Base-by-base conservation (phyloP, 2,329 filamentous ascomycete genomes). In the Botrytis fabae region DNA sequence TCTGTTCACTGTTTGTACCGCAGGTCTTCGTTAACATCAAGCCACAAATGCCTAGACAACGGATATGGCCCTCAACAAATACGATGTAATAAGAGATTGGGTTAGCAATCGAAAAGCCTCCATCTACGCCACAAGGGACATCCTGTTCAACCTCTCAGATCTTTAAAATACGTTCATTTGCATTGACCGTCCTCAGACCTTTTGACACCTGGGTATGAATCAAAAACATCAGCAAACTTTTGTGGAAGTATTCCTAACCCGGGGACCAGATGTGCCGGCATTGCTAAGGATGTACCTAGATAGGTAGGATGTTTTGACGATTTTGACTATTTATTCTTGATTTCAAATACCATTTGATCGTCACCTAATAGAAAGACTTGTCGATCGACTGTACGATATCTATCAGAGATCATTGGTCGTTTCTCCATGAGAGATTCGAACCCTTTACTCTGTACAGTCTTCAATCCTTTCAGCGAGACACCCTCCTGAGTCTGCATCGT, bases 211-310 rank as follows among this genome's bases (percentile, higher is more conserved):
- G 28, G 18, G 44, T 18, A 54, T 38, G 9, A 54, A 40, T n/a
- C 51, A 25, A 57, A 40, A 57, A 57, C 32, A 54, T 68, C 66
- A 69, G 66, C 66, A 61, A 60, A 69, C 51, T 69, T 69, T 46
- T 59, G 35, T 46, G 20, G 7, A 18, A 12, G 12, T 9, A 16
- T 14, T 14, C 42, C n/a, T 28, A 16, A 54, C n/a, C 42, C 8
- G 12, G 18, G 25, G 22, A 48, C 42, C 42, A 64, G 25, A 44
- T 64, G 18, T 32, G 28, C 38, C 25, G 38, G 25, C 61, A 28
- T 28, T 42, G 38, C 38, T 28, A 51, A 65, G 32, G 14, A 66
- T 38, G 48, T n/a, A 51, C 5, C 48, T n/a, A 14, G 14, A n/a
- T 14, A 14, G 48, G 25, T 51, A 48, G 46, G 22, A 48, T 25